A percentile compares a stretch with the other conserved stretches of the same genome.
These are phyloP conservation scores for Linderniella brevidens DNA, from an alignment of 257 asterid species.

Conservation along the genomic window DNA sequence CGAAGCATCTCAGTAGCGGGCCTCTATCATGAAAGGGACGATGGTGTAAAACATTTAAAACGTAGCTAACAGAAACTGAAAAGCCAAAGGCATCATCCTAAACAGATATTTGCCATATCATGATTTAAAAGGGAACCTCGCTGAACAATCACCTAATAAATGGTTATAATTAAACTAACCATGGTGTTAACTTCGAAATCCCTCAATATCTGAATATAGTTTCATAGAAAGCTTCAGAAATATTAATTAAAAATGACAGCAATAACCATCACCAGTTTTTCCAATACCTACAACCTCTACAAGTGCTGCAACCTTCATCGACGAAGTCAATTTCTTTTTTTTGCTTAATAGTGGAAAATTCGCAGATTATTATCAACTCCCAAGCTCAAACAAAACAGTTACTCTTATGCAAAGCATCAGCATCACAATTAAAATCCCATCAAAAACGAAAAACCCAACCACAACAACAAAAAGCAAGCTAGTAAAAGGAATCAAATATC, in stretches of 20 bases:
- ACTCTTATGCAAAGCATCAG: too few species aligned
- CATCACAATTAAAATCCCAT: neutral
- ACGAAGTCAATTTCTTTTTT: too few species aligned
- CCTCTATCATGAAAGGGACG: constrained; percentile 29
- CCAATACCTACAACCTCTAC: neutral
- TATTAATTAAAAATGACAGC: neutral
- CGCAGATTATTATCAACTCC: too few species aligned
- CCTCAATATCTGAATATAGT: neutral
- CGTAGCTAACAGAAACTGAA: too few species aligned
- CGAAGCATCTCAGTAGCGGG: constrained; percentile 85
- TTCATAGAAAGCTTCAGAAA: neutral
- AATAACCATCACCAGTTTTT: neutral
- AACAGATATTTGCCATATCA: neutral
- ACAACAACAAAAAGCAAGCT: constrained; percentile 4
- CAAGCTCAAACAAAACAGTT: too few species aligned
- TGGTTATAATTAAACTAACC: neutral
- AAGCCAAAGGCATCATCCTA: too few species aligned
- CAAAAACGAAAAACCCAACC: constrained; percentile 4
- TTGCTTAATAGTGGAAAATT: constrained; percentile 2
- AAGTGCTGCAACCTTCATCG: neutral
- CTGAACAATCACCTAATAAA: neutral
- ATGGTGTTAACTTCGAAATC: neutral
- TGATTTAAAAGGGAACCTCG: neutral
- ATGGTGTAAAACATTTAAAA: too few species aligned
- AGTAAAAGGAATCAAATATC: neutral